phyloP scores from a whole-genome alignment of 1,284 basidiomycete species.

The Rhodotorula sp. region DNA sequence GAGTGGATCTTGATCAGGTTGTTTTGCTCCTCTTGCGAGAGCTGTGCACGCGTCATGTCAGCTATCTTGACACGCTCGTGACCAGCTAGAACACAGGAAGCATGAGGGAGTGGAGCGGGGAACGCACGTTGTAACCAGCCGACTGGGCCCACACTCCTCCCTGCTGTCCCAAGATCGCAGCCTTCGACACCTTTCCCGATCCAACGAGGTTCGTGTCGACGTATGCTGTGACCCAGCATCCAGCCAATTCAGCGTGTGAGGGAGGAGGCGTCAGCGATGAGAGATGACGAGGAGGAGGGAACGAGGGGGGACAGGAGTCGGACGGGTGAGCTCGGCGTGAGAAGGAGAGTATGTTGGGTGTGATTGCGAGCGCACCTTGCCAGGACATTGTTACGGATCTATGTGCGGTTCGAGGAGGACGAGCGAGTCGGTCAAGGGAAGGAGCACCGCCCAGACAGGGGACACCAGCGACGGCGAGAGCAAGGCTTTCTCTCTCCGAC shows the following conservation, averaged over 20 bases:
- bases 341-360: no score
- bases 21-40: slow-evolving; percentile 72
- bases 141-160: slow-evolving; percentile 87
- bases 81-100: no score
- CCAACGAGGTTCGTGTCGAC: slow-evolving; percentile 83
- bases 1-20: slow-evolving; percentile 61
- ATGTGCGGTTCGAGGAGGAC: no score
- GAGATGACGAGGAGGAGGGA: not conserved
- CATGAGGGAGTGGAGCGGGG: not conserved
- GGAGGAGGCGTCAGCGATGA: slow-evolving; percentile 5
- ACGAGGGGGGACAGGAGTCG: not conserved
- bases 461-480: no score
- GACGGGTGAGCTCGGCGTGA: not conserved
- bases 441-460: no score
- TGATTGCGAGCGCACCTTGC: slow-evolving; percentile 22
- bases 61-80: no score
- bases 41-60: slow-evolving; percentile 53
- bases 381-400: slow-evolving; percentile 26
- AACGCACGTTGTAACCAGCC: slow-evolving; percentile 70
- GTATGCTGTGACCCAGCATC: slow-evolving; percentile 60
- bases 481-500: no score
- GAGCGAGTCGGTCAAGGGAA: not conserved
- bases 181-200: slow-evolving; percentile 66
- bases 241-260: not conserved
- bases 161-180: slow-evolving; percentile 79